Base-by-base conservation (phyloP, 2,329 filamentous ascomycete species). In the Phyllosticta citrichinensis region DNA sequence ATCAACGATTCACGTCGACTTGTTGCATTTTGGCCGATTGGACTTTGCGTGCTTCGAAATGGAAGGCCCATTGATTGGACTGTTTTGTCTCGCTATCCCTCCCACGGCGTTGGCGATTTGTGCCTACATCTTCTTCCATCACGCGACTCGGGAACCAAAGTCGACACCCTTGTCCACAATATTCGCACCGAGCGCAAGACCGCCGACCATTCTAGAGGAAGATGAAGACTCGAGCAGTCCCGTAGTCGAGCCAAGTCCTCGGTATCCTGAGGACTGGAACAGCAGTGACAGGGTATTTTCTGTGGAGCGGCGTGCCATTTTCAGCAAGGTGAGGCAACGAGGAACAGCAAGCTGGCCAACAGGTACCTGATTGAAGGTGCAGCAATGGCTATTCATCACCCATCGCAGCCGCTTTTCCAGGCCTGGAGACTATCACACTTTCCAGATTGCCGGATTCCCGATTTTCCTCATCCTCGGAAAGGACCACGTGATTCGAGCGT, bases 251-350 rank as follows among this genome's bases (percentile, higher is more conserved):
- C n/a, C 40, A 47, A 47, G 40, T 47, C 17, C 40, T 47, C 40
- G n/a, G 14, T 70, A 78, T 47, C 76, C 76, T 47, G 68, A 68
- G 9, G 70, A 69, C 58, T 75, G 73, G 73, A 74, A 70, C 55
- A 75, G 70, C 22, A 75, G 74, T 30, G 71, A 70, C 12, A 73
- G 76, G 25, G 70, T 77, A 52, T 81, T 78, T 61, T 71, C 76
- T 35, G 70, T 81, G 4, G 79, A 82, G 66, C 72, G 73, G 57
- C 75, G 80, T 33, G 77, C 78, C 0, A 74, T 82, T 27, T 80
- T 81, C 67, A 77, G 75, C 65, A 78, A 78, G 67, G 77, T 76
- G 71, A 54, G 52, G 24, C 51, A 47, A 19, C 35, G 33, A 22
- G 20, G 12, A 22, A 33, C 40, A 22, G 11, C 17, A 30, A 24